Percentiles rank a stretch among this genome's conserved stretches.
phyloP scores from a whole-genome alignment of 1,284 basidiomycete genomes.

The Peniophora sp. region DNA sequence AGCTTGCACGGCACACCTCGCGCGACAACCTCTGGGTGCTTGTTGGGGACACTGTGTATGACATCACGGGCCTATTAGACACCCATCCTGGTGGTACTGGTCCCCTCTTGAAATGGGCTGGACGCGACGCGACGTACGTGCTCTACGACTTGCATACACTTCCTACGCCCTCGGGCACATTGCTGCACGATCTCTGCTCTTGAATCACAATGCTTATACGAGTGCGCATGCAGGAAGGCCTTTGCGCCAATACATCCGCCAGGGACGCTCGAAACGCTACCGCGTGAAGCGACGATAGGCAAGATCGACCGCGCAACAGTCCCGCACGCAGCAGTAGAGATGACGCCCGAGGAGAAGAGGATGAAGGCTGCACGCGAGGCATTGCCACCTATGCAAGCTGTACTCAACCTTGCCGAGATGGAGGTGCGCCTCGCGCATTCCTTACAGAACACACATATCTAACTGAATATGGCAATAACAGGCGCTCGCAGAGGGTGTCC shows the following conservation, averaged over 20 bases:
- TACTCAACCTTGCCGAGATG: constrained; percentile 41
- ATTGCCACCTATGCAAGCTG: constrained; percentile 32
- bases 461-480: constrained; percentile 5
- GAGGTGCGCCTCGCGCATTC: constrained; percentile 14
- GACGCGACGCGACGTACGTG: constrained; percentile 46
- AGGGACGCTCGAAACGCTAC: constrained; percentile 21
- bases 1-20: constrained; percentile 44
- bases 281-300: constrained; percentile 29
- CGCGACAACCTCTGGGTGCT: constrained; percentile 45
- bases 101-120: constrained; percentile 41
- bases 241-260: constrained; percentile 32
- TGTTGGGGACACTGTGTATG: constrained; percentile 31
- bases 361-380: constrained; percentile 29
- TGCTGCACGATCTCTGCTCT: constrained; percentile 2
- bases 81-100: constrained; percentile 45
- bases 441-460: not conserved
- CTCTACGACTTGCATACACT: not conserved
- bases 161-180: not conserved
- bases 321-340: constrained; percentile 20
- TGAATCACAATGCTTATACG: no score
- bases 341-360: constrained; percentile 34
- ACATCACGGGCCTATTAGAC: constrained; percentile 41
- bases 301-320: constrained; percentile 37
- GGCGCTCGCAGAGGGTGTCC: constrained; percentile 23
- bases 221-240: constrained; percentile 14